Evolutionary conservation across 192 early-diverging fungal species (phyloP).

Genomic region (Piromyces sp.): DNA sequence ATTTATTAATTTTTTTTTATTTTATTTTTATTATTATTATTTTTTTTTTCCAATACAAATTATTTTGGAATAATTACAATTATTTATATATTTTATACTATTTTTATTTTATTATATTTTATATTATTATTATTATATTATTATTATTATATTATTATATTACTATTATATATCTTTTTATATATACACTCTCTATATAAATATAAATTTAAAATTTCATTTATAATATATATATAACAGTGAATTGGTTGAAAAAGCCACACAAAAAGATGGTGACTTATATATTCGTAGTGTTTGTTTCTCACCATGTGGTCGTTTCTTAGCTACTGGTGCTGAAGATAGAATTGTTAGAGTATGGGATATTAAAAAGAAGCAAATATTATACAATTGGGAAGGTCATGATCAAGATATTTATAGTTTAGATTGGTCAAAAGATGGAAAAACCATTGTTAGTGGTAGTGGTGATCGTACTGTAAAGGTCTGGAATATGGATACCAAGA

Average conservation of each 20-base stretch:
- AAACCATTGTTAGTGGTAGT: constrained; percentile 72
- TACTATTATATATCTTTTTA: too few species aligned
- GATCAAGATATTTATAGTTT: constrained; percentile 93
- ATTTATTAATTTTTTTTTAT: too few species aligned
- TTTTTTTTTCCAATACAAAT: too few species aligned
- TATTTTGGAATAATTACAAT: too few species aligned
- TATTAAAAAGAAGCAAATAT: constrained; percentile 9
- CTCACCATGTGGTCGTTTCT: constrained; percentile 69
- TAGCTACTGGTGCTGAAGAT: constrained; percentile 94
- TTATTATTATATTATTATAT: too few species aligned
- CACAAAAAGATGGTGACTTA: constrained; percentile 61
- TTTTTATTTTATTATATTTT: too few species aligned
- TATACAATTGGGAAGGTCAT: constrained; percentile 56
- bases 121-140: too few species aligned
- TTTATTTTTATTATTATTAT: too few species aligned
- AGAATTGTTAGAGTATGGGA: constrained; percentile 72
- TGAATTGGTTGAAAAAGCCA: constrained; percentile 58
- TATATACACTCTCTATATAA: too few species aligned
- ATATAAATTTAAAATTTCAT: too few species aligned
- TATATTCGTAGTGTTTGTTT: constrained; percentile 96
- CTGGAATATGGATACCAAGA: constrained; percentile 70
- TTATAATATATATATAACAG: too few species aligned
- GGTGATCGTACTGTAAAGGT: constrained; percentile 55
- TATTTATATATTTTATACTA: too few species aligned
- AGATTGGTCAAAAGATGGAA: constrained; percentile 83